Evolutionary conservation across 768 basidiomycete species (phyloP), one percentile per base, ranked within the genome.

Genomic region (Suillus variegatus): DNA sequence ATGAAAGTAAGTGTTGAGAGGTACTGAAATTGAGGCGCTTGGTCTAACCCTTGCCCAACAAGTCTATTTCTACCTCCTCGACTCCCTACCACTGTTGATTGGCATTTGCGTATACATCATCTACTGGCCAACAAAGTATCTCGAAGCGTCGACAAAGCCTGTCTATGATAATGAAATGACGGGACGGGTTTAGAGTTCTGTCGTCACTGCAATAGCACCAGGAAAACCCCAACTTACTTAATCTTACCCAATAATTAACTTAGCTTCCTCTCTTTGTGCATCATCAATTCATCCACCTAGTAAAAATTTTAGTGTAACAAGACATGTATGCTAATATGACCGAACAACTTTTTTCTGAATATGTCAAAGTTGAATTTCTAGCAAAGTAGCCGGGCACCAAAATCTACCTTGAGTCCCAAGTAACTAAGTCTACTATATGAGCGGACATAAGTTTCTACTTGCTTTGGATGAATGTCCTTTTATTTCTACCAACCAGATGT

Each of bases 51-150:
- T 54, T 38, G 7, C 47, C 13, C 68, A 16, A 47, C 6, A 44
- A 76, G 76, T 55, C 2, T 76, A 73, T 54, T 75, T 77, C 47
- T 76, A 76, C 28, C 61, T 70, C 4, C 70, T 77, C 38, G 75
- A 78, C 55, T 64, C 73, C 1, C 62, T 78, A 8, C 73, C 77
- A 1, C 49, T 78, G 1, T 51, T 78, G 1, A 54, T 75, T 16
- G 75, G 73, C 6, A 73, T 73, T 35, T 60, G 36, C 36, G 22
- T 70, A 4, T 75, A 76, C 16, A 65, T 70, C 6, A 4, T 71
- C 2, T 73, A 60, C 43, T 78, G 76, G 76, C 77, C 76, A 5
- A 69, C 67, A 20, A 66, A 25, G 25, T 77, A 78, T 58, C 64
- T 76, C 13, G 41, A 43, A 7, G 6, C 10, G 20, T 57, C 22